Conservation (phyloP, 2,329 filamentous ascomycete genomes). For the Neonectria hederae region DNA sequence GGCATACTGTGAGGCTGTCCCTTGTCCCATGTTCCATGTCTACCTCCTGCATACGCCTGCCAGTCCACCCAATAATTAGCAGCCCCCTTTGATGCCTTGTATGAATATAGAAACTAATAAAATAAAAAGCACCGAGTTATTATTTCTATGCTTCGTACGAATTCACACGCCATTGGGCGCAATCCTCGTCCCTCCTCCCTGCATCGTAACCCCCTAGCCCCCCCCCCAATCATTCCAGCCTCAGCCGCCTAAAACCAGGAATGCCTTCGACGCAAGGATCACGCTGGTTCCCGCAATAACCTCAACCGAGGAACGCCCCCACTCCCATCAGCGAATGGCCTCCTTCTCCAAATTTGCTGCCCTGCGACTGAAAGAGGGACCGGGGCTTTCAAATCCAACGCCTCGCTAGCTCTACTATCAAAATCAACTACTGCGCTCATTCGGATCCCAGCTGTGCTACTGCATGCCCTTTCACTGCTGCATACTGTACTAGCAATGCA, state of each 20-base stretch:
- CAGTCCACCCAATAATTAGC: neutral
- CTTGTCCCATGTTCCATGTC: neutral
- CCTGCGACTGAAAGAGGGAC: conserved; percentile 10
- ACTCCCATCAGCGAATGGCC: neutral
- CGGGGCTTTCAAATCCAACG: neutral
- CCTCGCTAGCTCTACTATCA: neutral
- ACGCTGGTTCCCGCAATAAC: conserved; percentile 9
- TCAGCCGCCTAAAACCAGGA: neutral
- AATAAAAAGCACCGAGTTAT: neutral
- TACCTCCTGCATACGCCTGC: neutral
- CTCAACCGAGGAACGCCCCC: neutral
- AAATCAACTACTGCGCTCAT: neutral
- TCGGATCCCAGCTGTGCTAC: too few species aligned
- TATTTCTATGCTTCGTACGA: neutral
- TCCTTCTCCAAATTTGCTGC: conserved; percentile 8
- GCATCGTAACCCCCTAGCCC: too few species aligned
- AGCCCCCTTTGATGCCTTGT: neutral
- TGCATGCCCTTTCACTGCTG: neutral
- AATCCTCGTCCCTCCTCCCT: conserved; percentile 5
- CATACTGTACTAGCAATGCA: neutral
- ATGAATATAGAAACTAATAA: neutral
- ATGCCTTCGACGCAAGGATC: conserved; percentile 18
- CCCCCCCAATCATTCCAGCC: conserved; percentile 11
- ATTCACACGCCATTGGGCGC: neutral
- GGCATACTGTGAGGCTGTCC: neutral